These are phyloP conservation scores for Picochlorum sp. DNA, from an alignment of 139 green algal species.

Conservation along the genomic window DNA sequence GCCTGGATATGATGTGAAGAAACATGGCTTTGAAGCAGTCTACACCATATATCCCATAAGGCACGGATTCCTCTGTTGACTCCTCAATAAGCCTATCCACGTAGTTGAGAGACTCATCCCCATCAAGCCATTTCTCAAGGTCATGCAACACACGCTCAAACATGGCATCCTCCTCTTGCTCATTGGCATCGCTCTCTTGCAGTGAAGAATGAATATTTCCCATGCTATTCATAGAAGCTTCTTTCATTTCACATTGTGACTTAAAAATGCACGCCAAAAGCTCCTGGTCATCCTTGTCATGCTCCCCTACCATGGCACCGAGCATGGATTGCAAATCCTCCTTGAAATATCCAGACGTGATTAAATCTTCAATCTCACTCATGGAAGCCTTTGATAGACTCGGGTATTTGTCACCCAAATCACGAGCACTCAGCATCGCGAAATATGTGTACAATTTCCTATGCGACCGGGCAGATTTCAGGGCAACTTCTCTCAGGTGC, in stretches of 20 bases:
- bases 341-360: neutral
- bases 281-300: conserved; percentile 1
- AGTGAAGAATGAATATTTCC: neutral
- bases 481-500: conserved; percentile 31
- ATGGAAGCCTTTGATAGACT: neutral
- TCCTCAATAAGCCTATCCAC: too few species aligned
- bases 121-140: neutral
- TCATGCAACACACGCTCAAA: neutral
- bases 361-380: neutral
- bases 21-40: neutral
- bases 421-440: conserved; percentile 31
- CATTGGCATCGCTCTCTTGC: neutral
- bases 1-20: neutral
- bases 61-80: neutral
- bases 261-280: conserved; percentile 3
- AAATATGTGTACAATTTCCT: conserved; percentile 62
- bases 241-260: neutral
- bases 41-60: neutral
- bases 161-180: too few species aligned
- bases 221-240: neutral
- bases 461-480: conserved; percentile 30
- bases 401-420: conserved; percentile 19
- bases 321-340: neutral
- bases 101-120: too few species aligned
- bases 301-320: neutral